Evolutionary conservation across 1,284 basidiomycete species (phyloP).

Genomic region (Cutaneotrichosporon cavernicola): DNA sequence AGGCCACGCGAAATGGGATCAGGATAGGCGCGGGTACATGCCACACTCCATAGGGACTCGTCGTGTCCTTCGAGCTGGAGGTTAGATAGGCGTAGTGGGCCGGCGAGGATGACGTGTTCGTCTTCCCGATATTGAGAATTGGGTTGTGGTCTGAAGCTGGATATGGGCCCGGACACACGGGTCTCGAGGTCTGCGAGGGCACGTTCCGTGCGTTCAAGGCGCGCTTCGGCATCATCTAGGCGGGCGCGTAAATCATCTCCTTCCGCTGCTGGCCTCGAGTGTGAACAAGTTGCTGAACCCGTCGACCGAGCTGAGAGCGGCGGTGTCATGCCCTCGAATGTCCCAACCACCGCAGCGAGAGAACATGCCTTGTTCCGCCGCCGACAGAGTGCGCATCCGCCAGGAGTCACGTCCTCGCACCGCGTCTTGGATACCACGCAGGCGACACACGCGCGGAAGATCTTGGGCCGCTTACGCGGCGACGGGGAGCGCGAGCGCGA

Average conservation of each 20-base stretch:
- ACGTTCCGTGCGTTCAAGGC: constrained; percentile 16
- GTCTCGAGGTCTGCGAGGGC: constrained; percentile 10
- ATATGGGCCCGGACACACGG: not conserved
- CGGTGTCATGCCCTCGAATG: constrained; percentile 8
- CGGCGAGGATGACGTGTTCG: not conserved
- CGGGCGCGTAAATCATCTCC: constrained; percentile 16
- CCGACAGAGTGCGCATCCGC: constrained; percentile 38
- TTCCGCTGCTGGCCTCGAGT: not conserved
- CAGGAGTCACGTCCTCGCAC: constrained; percentile 35
- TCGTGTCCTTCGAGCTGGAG: constrained; percentile 18
- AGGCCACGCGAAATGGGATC: constrained; percentile 26
- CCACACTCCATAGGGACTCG: constrained; percentile 27
- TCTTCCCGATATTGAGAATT: not conserved
- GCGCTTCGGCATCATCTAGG: constrained; percentile 21
- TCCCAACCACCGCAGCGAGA: constrained; percentile 21
- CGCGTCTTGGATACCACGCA: constrained; percentile 40
- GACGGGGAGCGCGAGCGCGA: constrained; percentile 3
- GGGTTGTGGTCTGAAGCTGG: not conserved
- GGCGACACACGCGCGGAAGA: constrained; percentile 36
- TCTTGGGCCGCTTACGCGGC: constrained; percentile 28
- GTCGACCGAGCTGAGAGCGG: not conserved
- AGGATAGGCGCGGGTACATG: constrained; percentile 27
- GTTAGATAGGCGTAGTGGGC: constrained; percentile 18
- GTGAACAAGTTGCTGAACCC: too few species aligned
- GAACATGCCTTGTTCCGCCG: constrained; percentile 32